Percentiles rank a stretch among this genome's conserved stretches.
phyloP scores from a whole-genome alignment of 768 basidiomycete genomes.

The Hericium erinaceus region DNA sequence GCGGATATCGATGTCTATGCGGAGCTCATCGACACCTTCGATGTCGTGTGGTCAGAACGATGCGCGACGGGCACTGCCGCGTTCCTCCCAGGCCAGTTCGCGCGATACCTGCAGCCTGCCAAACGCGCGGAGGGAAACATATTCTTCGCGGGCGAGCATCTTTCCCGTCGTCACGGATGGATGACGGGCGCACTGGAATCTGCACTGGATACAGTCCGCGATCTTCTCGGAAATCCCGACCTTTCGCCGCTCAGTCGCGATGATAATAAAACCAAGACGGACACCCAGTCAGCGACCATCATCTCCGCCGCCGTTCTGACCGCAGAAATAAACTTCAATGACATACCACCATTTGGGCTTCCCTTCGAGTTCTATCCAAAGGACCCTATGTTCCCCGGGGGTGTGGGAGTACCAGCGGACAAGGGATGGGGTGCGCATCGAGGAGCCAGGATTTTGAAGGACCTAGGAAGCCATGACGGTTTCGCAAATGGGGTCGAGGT shows the following conservation, averaged over 20 bases:
- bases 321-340: background rate
- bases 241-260: background rate
- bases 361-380: background rate
- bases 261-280: background rate
- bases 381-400: background rate
- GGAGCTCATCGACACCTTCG: conserved; percentile 9
- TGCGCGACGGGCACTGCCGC: conserved; percentile 20
- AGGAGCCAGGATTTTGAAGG: background rate
- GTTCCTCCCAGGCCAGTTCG: conserved; percentile 22
- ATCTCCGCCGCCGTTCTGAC: background rate
- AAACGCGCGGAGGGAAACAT: conserved; percentile 16
- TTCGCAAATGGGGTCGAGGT: too few species aligned
- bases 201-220: conserved; percentile 5
- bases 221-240: background rate
- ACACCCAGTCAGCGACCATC: background rate
- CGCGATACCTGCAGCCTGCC: conserved; percentile 12
- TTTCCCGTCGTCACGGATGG: conserved; percentile 20
- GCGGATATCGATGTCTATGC: background rate
- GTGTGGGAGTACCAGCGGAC: background rate
- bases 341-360: background rate
- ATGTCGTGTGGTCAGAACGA: conserved; percentile 18
- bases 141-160: conserved; percentile 22
- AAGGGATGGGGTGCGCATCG: background rate
- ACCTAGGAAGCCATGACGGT: background rate
- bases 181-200: conserved; percentile 19